A percentile compares a stretch with the other conserved stretches of the same genome.
These are phyloP conservation scores for Cladorrhinum samala DNA, from an alignment of 495 filamentous ascomycete genomes.

Conservation along the genomic window DNA sequence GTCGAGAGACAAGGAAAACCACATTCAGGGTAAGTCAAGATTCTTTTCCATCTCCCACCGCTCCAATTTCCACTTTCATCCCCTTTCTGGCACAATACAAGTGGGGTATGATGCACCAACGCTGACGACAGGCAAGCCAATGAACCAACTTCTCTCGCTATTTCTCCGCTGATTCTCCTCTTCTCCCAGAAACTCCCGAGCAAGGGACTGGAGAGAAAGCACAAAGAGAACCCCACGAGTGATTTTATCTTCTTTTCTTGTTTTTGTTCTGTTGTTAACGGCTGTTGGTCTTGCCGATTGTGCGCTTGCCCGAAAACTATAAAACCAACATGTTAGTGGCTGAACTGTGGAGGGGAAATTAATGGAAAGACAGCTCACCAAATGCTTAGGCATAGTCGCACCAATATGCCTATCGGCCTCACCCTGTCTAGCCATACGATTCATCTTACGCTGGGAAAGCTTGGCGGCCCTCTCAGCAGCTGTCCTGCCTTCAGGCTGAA, in stretches of 20 bases:
- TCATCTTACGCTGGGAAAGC: conserved; percentile 95
- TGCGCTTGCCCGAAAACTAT: conserved; percentile 48
- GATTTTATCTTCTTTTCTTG: no score
- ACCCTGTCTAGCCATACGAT: conserved; percentile 90
- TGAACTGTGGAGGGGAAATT: not conserved
- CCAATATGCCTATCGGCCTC: conserved; percentile 92
- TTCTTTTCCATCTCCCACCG: not conserved
- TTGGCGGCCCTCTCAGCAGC: conserved; percentile 83
- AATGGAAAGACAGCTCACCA: conserved; percentile 53
- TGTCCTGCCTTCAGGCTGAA: conserved; percentile 50
- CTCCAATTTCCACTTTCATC: no score
- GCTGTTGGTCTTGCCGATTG: conserved; percentile 44
- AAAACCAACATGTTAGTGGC: conserved; percentile 26
- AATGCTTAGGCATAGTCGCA: conserved; percentile 77
- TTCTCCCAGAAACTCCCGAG: not conserved
- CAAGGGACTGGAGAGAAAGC: no score
- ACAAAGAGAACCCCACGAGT: no score
- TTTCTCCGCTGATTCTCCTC: not conserved
- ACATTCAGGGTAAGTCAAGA: not conserved
- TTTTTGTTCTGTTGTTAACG: no score
- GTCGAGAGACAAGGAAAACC: not conserved
- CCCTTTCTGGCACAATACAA: not conserved
- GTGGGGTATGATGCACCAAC: not conserved
- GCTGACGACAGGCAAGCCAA: no score
- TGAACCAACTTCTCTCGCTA: no score